phyloP scores from a whole-genome alignment of 2,329 filamentous ascomycete species.

The Aspergillus sp. region DNA sequence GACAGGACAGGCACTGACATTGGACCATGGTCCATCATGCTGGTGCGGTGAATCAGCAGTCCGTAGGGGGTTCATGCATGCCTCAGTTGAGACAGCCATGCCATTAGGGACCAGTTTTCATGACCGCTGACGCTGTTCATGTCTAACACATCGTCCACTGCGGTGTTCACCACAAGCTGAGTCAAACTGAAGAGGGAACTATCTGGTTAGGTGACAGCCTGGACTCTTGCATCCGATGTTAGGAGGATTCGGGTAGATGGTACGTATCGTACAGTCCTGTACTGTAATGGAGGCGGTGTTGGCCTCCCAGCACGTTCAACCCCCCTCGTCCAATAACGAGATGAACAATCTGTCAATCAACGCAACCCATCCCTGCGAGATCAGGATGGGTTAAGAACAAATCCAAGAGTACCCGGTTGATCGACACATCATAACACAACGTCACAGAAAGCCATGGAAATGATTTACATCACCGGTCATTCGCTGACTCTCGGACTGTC shows the following conservation, averaged over 20 bases:
- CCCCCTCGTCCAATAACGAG: neutral
- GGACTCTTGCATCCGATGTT: neutral
- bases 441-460: conserved; percentile 2
- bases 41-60: conserved; percentile 4
- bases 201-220: no score
- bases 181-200: no score
- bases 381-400: neutral
- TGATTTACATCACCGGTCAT: conserved; percentile 14
- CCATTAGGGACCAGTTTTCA: no score
- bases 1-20: conserved; percentile 12
- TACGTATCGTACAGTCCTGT: conserved; percentile 1
- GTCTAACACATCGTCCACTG: no score
- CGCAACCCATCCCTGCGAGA: neutral
- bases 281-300: neutral
- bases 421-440: neutral
- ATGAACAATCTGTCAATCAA: neutral
- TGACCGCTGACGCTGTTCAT: no score
- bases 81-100: no score
- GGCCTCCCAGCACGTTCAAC: neutral
- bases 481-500: neutral
- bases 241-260: neutral
- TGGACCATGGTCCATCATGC: conserved; percentile 8
- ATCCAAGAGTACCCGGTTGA: neutral
- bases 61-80: no score
- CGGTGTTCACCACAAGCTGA: no score